phyloP scores from a whole-genome alignment of 768 basidiomycete genomes.

The Kwoniella pini region DNA sequence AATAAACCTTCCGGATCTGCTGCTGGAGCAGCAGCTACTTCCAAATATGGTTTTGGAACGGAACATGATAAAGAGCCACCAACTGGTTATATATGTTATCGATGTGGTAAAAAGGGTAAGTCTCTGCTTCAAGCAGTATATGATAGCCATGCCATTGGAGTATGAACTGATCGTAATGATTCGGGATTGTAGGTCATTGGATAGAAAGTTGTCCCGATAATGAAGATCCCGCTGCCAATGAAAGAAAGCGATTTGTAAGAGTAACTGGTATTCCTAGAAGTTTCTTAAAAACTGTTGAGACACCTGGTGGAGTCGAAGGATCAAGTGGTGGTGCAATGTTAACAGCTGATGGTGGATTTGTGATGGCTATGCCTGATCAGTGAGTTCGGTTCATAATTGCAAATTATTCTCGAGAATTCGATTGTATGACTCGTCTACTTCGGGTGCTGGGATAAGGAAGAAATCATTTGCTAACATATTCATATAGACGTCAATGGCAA shows the following conservation, averaged over 20 bases:
- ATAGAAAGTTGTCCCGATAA: constrained; percentile 99
- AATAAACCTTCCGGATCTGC: constrained; percentile 20
- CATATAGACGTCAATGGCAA: constrained; percentile 85
- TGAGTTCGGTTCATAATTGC: constrained; percentile 61
- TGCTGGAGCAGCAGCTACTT: constrained; percentile 14
- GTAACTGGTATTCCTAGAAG: constrained; percentile 98
- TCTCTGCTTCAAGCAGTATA: constrained; percentile 6
- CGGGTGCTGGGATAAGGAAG: too few relatives aligned
- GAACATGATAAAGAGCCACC: constrained; percentile 66
- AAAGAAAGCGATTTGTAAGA: constrained; percentile 91
- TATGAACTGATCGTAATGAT: too few relatives aligned
- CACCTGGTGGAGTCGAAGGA: constrained; percentile 57
- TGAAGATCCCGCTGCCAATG: constrained; percentile 90
- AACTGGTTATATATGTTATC: constrained; percentile 95
- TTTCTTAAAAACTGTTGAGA: constrained; percentile 94
- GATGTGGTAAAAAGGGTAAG: constrained; percentile 92
- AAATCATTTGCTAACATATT: not conserved
- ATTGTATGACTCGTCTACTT: too few relatives aligned
- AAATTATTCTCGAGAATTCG: too few relatives aligned
- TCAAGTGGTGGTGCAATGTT: constrained; percentile 88
- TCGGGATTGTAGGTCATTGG: constrained; percentile 99
- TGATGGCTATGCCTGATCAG: constrained; percentile 95
- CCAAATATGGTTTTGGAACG: constrained; percentile 59
- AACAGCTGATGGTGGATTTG: constrained; percentile 96
- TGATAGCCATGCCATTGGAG: not conserved